Conservation (phyloP, 2,329 filamentous ascomycete genomes). For the Pseudogymnoascus sp. region DNA sequence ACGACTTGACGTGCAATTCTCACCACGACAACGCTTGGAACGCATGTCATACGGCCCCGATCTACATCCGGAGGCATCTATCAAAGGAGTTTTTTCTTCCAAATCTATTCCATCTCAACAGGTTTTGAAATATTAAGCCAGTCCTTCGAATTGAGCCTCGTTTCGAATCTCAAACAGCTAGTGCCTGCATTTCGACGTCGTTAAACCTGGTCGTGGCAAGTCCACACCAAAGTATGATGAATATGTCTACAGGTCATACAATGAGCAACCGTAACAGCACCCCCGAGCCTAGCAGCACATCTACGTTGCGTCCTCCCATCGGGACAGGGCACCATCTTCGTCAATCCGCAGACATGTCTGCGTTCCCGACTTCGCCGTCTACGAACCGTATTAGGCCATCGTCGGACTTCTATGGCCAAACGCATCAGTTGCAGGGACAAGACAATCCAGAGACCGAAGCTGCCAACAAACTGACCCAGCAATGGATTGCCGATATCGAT, state of each 20-base stretch:
- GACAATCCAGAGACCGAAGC: constrained; percentile 67
- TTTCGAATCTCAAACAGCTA: constrained; percentile 24
- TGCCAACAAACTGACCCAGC: constrained; percentile 88
- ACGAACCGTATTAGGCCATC: constrained; percentile 83
- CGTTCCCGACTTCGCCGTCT: constrained; percentile 61
- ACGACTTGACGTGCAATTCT: constrained; percentile 6
- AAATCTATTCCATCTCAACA: constrained; percentile 7
- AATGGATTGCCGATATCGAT: constrained; percentile 98
- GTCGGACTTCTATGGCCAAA: constrained; percentile 86
- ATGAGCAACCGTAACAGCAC: constrained; percentile 93
- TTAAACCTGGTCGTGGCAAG: constrained; percentile 13
- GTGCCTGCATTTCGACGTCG: constrained; percentile 17
- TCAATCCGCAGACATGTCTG: constrained; percentile 92
- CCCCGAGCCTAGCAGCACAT: constrained; percentile 77
- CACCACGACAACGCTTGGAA: constrained; percentile 8
- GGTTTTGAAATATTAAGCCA: constrained; percentile 4
- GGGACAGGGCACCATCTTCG: constrained; percentile 79
- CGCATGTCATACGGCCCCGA: constrained; percentile 3
- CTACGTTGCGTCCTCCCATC: constrained; percentile 75
- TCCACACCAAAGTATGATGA: constrained; percentile 38
- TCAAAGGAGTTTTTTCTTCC: background rate
- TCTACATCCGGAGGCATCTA: constrained; percentile 6
- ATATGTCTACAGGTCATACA: constrained; percentile 61
- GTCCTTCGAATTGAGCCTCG: constrained; percentile 18
- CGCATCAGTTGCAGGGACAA: constrained; percentile 60